Conservation (phyloP, 1,139 yeast genomes). For the Pichia cactophila region DNA sequence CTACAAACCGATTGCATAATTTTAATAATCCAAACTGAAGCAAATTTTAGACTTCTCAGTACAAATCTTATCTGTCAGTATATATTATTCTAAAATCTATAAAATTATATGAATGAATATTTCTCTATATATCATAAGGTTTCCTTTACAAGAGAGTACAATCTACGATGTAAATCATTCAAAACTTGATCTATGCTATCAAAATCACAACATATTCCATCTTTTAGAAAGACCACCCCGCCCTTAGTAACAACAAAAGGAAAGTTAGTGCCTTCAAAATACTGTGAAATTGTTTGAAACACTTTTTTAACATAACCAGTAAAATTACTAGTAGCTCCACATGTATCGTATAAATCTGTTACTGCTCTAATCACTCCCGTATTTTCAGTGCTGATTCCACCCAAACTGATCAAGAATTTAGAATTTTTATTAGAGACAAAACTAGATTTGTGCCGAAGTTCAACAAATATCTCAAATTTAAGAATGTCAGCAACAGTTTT, state of each 20-base stretch:
- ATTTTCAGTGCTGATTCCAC: conserved; percentile 6
- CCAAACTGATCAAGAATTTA: conserved; percentile 16
- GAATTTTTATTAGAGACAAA: conserved; percentile 18
- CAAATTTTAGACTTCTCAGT: too few species aligned
- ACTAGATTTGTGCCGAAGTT: conserved; percentile 18
- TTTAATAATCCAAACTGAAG: too few species aligned
- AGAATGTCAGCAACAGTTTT: conserved; percentile 8
- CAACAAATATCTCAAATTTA: conserved; percentile 17
- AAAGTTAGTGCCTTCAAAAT: conserved; percentile 18
- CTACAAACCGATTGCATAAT: too few species aligned
- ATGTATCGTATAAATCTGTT: not conserved
- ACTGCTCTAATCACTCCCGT: conserved; percentile 4
- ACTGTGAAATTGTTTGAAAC: conserved; percentile 2
- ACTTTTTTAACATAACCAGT: not conserved
- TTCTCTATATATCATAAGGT: too few species aligned
- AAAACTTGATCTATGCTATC: conserved; percentile 16
- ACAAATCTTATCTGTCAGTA: too few species aligned
- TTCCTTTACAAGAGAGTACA: not conserved
- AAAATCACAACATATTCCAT: conserved; percentile 23
- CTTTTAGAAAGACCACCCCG: conserved; percentile 17
- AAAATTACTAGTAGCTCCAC: conserved; percentile 1
- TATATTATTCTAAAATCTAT: not conserved
- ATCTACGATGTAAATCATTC: conserved; percentile 14
- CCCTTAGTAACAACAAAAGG: conserved; percentile 8
- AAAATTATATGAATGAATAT: not conserved